Evolutionary conservation across 2,329 filamentous ascomycete species (phyloP), one percentile per base, ranked within the genome.

Genomic region (Aureobasidium leucospermi): DNA sequence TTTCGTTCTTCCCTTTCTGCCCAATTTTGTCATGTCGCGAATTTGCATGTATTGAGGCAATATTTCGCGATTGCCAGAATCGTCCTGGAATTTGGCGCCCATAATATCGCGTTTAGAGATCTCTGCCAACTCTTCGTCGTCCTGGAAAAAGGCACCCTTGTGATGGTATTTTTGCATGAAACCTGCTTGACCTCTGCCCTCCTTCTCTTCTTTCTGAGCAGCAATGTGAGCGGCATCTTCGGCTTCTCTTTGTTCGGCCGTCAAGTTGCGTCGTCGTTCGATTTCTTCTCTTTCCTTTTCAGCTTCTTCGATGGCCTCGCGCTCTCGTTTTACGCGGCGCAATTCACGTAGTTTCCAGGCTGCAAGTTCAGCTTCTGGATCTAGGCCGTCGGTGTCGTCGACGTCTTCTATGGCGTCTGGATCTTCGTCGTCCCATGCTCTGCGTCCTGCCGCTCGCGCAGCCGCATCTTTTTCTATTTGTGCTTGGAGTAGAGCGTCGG

Each of bases 101-200:
- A 96, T 96, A 64, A 96, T 80, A 69, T 96, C 89, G 48, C 94
- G 81, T 69, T 86, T 82, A 63, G 89, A 85, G 15, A 84, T 85
- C 66, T 86, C 84, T 55, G 86, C 81, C 31, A 73, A 68, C 41
- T 69, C 63, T 32, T 67, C 67, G 67, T 95, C 89, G 56, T 92
- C 90, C 65, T 88, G 88, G 78, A 90, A 97, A 77, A 97, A 99
- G 15, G 94, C 94, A 51, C 94, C 94, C 76, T 92, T 93, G 79
- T 99, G 94, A 74, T 90, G 92, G 76, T 97, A 99, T 71, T 92
- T 91, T 70, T 96, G 92, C 88, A 97, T 90, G 72, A 85, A 96
- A 1, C 83, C 83, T 80, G 94, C 90, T 74, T 93, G 88, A 57
- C 90, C 90, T 62, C 87, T 86, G 53, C 79, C 62, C 67, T 89